A percentile compares a stretch with the other conserved stretches of the same genome.
These are phyloP conservation scores for Petunia secreta DNA, from an alignment of 257 asterid species.

Conservation along the genomic window DNA sequence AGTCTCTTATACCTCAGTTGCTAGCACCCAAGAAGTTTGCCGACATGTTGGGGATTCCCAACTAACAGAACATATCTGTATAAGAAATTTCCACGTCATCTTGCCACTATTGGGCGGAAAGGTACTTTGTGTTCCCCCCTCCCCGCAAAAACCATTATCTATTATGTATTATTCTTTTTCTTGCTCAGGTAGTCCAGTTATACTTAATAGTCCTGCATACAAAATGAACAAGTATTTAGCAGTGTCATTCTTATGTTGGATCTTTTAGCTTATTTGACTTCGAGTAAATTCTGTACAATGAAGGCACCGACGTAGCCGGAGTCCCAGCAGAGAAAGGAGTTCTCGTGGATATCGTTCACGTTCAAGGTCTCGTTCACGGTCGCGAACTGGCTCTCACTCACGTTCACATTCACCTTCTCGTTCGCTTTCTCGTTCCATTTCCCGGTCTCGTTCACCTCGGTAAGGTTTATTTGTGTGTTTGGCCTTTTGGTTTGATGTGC, in stretches of 20 bases:
- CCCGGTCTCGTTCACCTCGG: constrained; percentile 72
- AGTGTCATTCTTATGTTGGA: background rate
- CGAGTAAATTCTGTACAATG: constrained; percentile 24
- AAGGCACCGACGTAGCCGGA: constrained; percentile 69
- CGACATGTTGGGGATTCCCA: background rate
- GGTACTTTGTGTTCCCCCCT: background rate
- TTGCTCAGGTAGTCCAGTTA: background rate
- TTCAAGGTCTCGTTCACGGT: constrained; percentile 46
- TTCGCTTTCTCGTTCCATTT: constrained; percentile 52
- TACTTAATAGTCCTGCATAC: background rate
- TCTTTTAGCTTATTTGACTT: background rate
- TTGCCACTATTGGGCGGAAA: background rate
- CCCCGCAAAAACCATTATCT: background rate
- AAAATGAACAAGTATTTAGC: constrained; percentile 22
- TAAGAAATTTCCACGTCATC: background rate
- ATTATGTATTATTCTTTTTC: background rate
- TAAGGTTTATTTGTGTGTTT: constrained; percentile 27
- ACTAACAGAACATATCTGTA: background rate
- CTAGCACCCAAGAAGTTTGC: background rate
- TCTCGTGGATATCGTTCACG: constrained; percentile 53
- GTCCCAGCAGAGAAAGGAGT: constrained; percentile 68
- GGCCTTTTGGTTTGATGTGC: constrained; percentile 15
- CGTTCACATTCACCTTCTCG: constrained; percentile 40
- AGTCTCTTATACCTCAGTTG: background rate
- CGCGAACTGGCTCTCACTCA: constrained; percentile 48